phyloP scores from a whole-genome alignment of 2,329 filamentous ascomycete species.

The Chaetomiaceae sp. region DNA sequence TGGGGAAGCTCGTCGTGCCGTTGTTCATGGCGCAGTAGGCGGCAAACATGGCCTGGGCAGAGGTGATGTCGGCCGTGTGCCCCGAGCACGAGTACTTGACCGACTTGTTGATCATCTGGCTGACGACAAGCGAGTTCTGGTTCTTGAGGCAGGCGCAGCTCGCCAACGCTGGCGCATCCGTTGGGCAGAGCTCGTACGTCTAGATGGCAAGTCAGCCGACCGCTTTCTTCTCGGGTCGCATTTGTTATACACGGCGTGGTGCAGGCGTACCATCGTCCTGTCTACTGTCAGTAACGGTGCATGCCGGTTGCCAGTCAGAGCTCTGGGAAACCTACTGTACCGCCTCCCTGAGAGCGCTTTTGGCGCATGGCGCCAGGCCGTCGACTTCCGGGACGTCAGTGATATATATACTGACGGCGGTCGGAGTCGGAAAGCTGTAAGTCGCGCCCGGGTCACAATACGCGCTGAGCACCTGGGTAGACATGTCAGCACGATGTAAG shows the following conservation, averaged over 20 bases:
- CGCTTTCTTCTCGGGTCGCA: not conserved
- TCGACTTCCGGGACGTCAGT: constrained; percentile 42
- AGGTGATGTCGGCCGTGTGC: constrained; percentile 40
- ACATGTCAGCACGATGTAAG: constrained; percentile 8
- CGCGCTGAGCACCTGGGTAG: constrained; percentile 32
- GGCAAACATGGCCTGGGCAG: constrained; percentile 44
- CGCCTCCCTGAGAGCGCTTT: constrained; percentile 33
- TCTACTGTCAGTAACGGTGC: constrained; percentile 8
- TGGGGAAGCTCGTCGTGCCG: constrained; percentile 44
- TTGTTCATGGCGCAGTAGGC: constrained; percentile 47
- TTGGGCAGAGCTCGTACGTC: constrained; percentile 23
- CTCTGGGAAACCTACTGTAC: constrained; percentile 30
- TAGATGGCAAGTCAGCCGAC: constrained; percentile 2
- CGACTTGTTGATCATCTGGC: constrained; percentile 36
- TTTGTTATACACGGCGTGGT: not conserved
- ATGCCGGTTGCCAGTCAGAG: not conserved
- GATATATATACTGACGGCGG: constrained; percentile 41
- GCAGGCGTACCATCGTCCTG: constrained; percentile 31
- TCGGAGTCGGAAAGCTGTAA: constrained; percentile 38
- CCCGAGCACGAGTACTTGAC: constrained; percentile 42
- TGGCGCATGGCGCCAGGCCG: constrained; percentile 40
- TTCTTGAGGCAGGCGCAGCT: constrained; percentile 48
- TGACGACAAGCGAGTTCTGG: constrained; percentile 40
- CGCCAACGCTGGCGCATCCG: constrained; percentile 31
- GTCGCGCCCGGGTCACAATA: constrained; percentile 43